These are phyloP conservation scores for Echria macrotheca DNA, from an alignment of 495 filamentous ascomycete genomes.

Conservation along the genomic window DNA sequence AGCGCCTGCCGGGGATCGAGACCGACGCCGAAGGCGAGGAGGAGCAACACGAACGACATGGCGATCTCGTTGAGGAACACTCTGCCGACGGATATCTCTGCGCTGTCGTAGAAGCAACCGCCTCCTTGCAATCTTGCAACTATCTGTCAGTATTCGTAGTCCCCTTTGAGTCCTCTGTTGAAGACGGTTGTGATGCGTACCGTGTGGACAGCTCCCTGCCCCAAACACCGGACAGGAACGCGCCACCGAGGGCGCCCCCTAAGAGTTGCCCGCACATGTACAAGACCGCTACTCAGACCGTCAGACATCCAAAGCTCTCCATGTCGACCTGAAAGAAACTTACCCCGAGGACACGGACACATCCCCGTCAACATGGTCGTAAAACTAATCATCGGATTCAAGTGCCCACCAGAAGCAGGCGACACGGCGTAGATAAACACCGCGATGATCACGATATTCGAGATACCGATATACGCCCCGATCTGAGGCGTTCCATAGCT, in stretches of 20 bases:
- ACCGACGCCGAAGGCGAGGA: constrained; percentile 47
- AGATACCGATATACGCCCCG: constrained; percentile 36
- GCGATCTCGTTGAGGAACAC: constrained; percentile 2
- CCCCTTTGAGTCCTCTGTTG: no score
- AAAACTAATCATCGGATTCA: constrained; percentile 50
- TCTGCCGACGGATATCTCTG: neutral
- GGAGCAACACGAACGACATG: constrained; percentile 10
- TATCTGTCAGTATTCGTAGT: no score
- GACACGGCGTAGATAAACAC: constrained; percentile 49
- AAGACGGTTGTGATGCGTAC: no score
- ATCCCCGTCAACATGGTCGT: constrained; percentile 47
- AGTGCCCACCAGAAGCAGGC: constrained; percentile 45
- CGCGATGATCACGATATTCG: constrained; percentile 41
- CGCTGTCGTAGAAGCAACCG: constrained; percentile 1
- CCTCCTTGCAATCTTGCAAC: constrained; percentile 15
- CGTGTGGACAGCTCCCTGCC: neutral
- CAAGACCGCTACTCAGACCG: neutral
- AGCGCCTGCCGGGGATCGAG: constrained; percentile 51
- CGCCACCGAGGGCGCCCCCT: neutral
- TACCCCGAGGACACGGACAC: constrained; percentile 41
- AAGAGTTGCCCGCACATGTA: neutral
- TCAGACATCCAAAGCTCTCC: neutral
- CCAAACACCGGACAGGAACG: neutral
- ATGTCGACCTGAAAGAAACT: neutral
- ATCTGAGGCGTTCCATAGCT: constrained; percentile 22